Evolutionary conservation across 768 basidiomycete species (phyloP), one percentile per base, ranked within the genome.

Genomic region (Lentinula raphanica): DNA sequence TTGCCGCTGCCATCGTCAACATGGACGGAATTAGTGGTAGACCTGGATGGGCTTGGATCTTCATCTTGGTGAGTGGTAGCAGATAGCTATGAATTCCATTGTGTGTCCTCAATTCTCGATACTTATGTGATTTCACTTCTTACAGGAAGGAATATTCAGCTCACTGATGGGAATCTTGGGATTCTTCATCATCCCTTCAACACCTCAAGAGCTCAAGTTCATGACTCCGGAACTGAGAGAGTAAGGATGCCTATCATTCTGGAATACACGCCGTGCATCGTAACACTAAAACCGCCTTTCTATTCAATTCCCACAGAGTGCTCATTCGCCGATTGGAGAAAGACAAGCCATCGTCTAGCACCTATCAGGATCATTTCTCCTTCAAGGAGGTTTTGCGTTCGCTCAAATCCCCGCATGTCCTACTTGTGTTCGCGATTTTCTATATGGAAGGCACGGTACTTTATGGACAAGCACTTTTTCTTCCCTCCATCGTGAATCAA

Each of bases 21-120:
- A 82, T 89, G 75, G 67, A 84, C 45, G 81, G 81, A 12, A 68
- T 76, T 21, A 69, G 69, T 2, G 79, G 82, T 5, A 76, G 70
- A 54, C 72, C 79, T 1, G 86, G 82, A 0, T 88, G 86, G 86
- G 73, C 79, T 15, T 86, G 82, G 84, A 79, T 84, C 58, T 82
- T 83, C 62, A 82, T 83, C 38, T 44, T 83, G 17, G 29, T 29
- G 15, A 36, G 29, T 28, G 15, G 8, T 42, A n/a, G 3, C 11
- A 31, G 17, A 50, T 5, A 15, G 27, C 15, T 39, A 12, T 27
- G 2, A 12, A 29, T 4, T 13, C n/a, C n/a, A n/a, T n/a, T n/a
- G n/a, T n/a, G n/a, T n/a, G n/a, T n/a, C n/a, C n/a, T n/a, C n/a
- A n/a, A n/a, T n/a, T n/a, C n/a, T n/a, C n/a, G n/a, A n/a, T n/a